Evolutionary conservation across 1,139 yeast species (phyloP), one percentile per base, ranked within the genome.

Genomic region (Saccharomyces uvarum): DNA sequence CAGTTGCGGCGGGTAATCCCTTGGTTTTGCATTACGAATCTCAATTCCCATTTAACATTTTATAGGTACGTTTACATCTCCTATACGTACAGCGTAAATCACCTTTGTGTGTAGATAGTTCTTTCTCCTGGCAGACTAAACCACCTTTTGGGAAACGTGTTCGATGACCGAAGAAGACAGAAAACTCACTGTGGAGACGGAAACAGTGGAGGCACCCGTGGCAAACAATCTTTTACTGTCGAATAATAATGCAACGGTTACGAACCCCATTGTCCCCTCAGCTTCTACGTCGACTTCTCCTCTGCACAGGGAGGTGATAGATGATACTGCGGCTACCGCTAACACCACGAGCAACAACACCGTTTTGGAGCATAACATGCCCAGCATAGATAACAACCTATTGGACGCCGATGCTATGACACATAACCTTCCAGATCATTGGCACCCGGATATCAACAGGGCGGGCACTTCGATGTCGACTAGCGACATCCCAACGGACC

Each of bases 131-230:
- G 47, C 19, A 48, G 19, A 32, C 13, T 11, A 48, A 21, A 32
- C 19, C 27, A 48, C 2, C 26, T 24, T 31, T 21, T 19, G 32
- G 32, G 26, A 32, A 14, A 48, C 13, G 38, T 26, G 16, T 8
- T 19, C 3, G 77, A 77, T 66, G 62, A 54, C 56, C 19, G 67
- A 61, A 33, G 69, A 66, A 50, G 66, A 59, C 26, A 61, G 63
- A 53, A 63, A 64, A 44, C 63, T 70, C 56, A 68, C 67, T 33
- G 73, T 70, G 24, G 74, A 70, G 56, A 68, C 73, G 11, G 74
- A 70, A 56, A 69, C 71, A 1, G 73, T 70, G 29, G 69, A 69
- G 50, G 64, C 73, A 13, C 65, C 70, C 4, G 56, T 60, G 4
- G 51, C 57, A n/a, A 56, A 56, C 48, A 46, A 56, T 2, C 53